These are phyloP conservation scores for Brassica incana DNA, from an alignment of 345 rosid species.

Conservation along the genomic window DNA sequence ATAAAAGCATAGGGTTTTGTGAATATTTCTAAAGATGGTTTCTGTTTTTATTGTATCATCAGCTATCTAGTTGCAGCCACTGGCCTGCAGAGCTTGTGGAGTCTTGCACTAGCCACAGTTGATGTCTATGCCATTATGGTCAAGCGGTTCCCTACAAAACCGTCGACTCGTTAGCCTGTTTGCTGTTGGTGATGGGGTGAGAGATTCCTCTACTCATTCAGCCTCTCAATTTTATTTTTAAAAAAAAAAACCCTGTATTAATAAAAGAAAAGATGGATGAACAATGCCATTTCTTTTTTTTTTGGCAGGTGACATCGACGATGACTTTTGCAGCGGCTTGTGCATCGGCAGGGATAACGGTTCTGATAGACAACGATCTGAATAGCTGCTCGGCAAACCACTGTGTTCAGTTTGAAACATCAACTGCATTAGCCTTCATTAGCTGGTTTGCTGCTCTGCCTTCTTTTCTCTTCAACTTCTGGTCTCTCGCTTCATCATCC, in stretches of 20 bases:
- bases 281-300: not conserved
- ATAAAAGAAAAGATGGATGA: conserved; percentile 5
- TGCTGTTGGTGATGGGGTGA: conserved; percentile 85
- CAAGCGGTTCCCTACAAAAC: conserved; percentile 64
- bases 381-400: conserved; percentile 56
- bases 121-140: conserved; percentile 71
- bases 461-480: conserved; percentile 70
- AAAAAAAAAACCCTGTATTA: not conserved
- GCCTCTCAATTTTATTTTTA: too few relatives aligned
- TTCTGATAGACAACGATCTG: conserved; percentile 61
- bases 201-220: not conserved
- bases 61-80: conserved; percentile 76
- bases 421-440: conserved; percentile 74
- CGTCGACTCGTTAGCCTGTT: conserved; percentile 49
- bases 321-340: conserved; percentile 77
- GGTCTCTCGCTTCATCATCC: conserved; percentile 72
- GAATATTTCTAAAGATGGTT: not conserved
- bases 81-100: conserved; percentile 79
- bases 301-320: conserved; percentile 64
- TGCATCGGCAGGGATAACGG: conserved; percentile 89
- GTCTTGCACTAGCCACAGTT: conserved; percentile 60
- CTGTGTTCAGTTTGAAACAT: conserved; percentile 63
- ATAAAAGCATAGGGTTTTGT: too few relatives aligned
- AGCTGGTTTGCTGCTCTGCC: conserved; percentile 72
- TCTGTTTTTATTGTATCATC: conserved; percentile 31